phyloP scores from a whole-genome alignment of 495 filamentous ascomycete species.

The Trichoderma parareesei region DNA sequence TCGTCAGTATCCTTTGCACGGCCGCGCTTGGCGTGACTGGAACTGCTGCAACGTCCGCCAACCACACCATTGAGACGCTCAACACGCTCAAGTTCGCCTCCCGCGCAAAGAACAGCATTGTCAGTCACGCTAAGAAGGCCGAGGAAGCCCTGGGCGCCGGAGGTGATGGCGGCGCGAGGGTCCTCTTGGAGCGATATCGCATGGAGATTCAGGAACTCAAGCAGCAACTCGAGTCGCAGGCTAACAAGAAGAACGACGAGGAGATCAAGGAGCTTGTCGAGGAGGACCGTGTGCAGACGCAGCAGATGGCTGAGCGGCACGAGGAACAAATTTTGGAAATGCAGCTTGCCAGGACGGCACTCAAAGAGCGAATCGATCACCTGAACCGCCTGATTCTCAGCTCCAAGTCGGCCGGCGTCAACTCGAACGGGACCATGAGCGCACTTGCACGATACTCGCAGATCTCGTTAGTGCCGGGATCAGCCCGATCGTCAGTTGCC shows the following conservation, averaged over 20 bases:
- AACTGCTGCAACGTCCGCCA: constrained; percentile 52
- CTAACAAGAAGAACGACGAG: constrained; percentile 43
- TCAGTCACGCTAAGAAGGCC: constrained; percentile 91
- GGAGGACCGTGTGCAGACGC: constrained; percentile 46
- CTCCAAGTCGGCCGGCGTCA: constrained; percentile 92
- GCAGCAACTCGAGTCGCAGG: constrained; percentile 71
- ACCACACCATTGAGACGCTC: constrained; percentile 77
- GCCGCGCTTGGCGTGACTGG: constrained; percentile 69
- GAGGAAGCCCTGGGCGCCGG: constrained; percentile 76
- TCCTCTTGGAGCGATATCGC: constrained; percentile 85
- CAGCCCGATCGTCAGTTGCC: constrained; percentile 63
- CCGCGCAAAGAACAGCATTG: constrained; percentile 92
- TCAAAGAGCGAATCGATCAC: constrained; percentile 97
- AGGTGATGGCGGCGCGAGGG: constrained; percentile 73
- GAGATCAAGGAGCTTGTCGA: constrained; percentile 61
- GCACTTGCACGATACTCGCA: constrained; percentile 56
- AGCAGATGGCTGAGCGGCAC: constrained; percentile 69
- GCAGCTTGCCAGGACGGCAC: constrained; percentile 87
- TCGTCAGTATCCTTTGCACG: constrained; percentile 95
- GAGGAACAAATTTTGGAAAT: constrained; percentile 98
- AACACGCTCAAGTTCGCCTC: constrained; percentile 97
- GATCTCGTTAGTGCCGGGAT: constrained; percentile 40
- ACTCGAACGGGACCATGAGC: constrained; percentile 62
- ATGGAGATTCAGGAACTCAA: constrained; percentile 85
- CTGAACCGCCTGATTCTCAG: constrained; percentile 90